Evolutionary conservation across 169 alveolate species (phyloP).

Genomic region (Toxoplasma gondii): DNA sequence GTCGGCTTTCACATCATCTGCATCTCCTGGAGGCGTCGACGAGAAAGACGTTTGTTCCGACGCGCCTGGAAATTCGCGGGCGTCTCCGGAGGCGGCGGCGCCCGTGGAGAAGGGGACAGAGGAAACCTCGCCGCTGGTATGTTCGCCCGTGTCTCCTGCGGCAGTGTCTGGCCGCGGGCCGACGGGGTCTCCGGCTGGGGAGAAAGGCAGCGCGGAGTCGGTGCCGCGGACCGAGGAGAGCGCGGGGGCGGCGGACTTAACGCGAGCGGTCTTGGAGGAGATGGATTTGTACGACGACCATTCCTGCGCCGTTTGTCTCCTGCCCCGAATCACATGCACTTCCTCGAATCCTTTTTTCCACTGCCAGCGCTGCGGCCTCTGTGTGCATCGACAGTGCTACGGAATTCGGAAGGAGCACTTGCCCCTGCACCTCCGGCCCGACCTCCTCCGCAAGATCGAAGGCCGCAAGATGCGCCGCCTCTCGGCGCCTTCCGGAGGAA

Average conservation of each 20-base stretch:
- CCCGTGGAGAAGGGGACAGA: not conserved
- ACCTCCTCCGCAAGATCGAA: conserved; percentile 20
- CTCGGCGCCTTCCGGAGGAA: not conserved
- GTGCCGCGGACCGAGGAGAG: not conserved
- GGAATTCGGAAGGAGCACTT: conserved; percentile 64
- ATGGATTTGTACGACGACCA: conserved; percentile 58
- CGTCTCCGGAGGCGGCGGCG: not conserved
- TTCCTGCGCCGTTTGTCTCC: conserved; percentile 65
- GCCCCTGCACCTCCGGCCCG: conserved; percentile 62
- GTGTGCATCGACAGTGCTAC: conserved; percentile 78
- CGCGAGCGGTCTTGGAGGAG: conserved; percentile 49
- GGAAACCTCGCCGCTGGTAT: not conserved
- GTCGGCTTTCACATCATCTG: no score
- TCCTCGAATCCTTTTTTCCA: conserved; percentile 73
- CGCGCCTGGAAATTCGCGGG: not conserved
- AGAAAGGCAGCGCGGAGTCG: not conserved
- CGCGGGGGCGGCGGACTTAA: not conserved
- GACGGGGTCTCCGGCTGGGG: no score
- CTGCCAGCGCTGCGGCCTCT: conserved; percentile 76
- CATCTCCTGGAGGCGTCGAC: no score
- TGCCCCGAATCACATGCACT: conserved; percentile 52
- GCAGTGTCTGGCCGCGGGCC: not conserved
- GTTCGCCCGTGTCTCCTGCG: not conserved
- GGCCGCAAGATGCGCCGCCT: not conserved
- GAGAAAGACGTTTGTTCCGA: no score